Percentiles rank a stretch among this genome's conserved stretches.
phyloP scores from a whole-genome alignment of 192 early-diverging fungal species.

The Geranomyces michiganensis region DNA sequence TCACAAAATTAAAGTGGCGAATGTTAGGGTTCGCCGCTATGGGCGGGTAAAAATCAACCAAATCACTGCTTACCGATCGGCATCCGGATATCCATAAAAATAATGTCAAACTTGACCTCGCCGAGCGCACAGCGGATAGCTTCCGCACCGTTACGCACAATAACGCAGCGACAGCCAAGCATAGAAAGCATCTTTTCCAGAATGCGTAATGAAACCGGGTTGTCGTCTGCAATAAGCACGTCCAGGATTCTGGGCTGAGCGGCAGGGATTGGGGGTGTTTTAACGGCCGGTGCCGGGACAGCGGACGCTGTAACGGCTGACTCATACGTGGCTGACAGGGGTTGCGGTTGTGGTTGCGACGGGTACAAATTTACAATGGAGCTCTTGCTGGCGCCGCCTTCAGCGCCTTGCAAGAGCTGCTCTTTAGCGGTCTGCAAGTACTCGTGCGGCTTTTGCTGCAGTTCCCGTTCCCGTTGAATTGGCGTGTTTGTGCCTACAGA shows the following conservation, averaged over 20 bases:
- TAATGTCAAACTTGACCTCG: constrained; percentile 85
- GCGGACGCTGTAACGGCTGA: not conserved
- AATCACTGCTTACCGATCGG: constrained; percentile 82
- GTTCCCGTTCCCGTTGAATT: not conserved
- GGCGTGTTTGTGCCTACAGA: not conserved
- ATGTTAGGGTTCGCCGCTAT: not conserved
- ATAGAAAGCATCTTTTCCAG: constrained; percentile 83
- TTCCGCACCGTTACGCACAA: constrained; percentile 88
- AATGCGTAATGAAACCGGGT: constrained; percentile 86
- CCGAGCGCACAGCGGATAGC: constrained; percentile 89
- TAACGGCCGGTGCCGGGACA: not conserved
- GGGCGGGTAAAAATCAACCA: not conserved
- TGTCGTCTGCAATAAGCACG: constrained; percentile 87
- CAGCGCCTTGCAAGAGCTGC: not conserved
- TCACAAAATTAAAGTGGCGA: constrained; percentile 10
- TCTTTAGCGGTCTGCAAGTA: constrained; percentile 41
- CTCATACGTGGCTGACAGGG: not conserved
- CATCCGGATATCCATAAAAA: constrained; percentile 94
- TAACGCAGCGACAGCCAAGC: constrained; percentile 76
- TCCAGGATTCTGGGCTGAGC: constrained; percentile 31
- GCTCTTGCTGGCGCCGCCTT: constrained; percentile 11
- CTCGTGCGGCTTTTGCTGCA: constrained; percentile 19
- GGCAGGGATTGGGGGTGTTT: not conserved
- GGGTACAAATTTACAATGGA: not conserved
- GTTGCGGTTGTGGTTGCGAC: not conserved